Evolutionary conservation across 2,329 filamentous ascomycete genomes (phyloP), one percentile per base, ranked within the genome.

Genomic region (Fusarium tricinctum): DNA sequence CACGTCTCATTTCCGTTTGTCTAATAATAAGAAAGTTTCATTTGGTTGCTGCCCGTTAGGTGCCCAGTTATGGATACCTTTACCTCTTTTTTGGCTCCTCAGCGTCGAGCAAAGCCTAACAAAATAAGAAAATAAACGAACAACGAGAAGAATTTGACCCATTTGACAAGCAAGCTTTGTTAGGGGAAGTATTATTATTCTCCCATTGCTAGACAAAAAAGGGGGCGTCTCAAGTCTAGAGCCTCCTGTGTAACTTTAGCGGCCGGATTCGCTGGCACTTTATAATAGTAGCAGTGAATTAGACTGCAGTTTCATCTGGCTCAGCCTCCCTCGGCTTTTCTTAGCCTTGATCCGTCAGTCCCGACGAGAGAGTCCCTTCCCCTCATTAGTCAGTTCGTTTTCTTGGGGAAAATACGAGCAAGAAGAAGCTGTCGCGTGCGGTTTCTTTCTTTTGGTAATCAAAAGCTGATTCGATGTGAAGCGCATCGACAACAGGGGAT

Each of bases 31-130:
- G 46, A 51, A 51, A 62, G 66, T 69, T 61, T 66, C 66, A 68
- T 68, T 66, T 69, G 44, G 60, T 66, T 69, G 66, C 47, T 68
- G 66, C 66, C 66, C 66, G 61, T 69, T 68, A 50, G 66, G 57
- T 66, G 61, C 66, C 66, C 42, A 68, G 53, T 44, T 64, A 68
- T 68, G 65, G 66, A 69, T 68, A 66, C 65, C 55, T 35, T 66
- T 57, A 62, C 58, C 38, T 62, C 43, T 38, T 38, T 38, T 38
- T 38, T n/a, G 8, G 17, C 17, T n/a, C 17, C 17, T 38, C 35
- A 10, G 19, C 35, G 6, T 38, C 35, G 35, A 38, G n/a, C 17
- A 5, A 10, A n/a, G 35, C 35, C 35, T 38, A 38, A 19, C 17
- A 38, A 38, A 38, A 38, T 9, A 38, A 38, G 35, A 5, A 33